These are phyloP conservation scores for Cladosporium austrohemisphaericum DNA, from an alignment of 2,329 filamentous ascomycete genomes.

Conservation along the genomic window DNA sequence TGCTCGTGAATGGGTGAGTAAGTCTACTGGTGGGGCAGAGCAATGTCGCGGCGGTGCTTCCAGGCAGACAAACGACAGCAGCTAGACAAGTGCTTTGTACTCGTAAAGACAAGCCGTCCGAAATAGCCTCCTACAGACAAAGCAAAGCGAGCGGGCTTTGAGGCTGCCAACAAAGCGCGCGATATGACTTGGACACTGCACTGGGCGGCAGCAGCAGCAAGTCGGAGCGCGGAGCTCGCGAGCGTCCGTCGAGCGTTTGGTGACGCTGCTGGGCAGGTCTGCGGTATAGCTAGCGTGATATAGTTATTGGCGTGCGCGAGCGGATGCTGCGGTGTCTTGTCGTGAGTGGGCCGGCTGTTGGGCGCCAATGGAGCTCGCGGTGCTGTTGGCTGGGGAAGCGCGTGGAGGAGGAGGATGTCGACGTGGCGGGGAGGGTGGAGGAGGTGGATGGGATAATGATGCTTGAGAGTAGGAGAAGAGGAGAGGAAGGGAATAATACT, in stretches of 20 bases:
- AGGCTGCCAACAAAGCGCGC: constrained; percentile 1
- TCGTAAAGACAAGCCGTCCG: constrained; percentile 1
- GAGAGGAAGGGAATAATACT: not conserved
- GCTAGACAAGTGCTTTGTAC: constrained; percentile 15
- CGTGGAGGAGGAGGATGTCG: constrained; percentile 4
- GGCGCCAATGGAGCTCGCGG: not conserved
- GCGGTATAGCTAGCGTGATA: constrained; percentile 8
- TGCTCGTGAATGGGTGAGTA: not conserved
- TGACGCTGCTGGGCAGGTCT: constrained; percentile 1
- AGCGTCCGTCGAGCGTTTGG: not conserved
- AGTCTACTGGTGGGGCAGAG: constrained; percentile 6
- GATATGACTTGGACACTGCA: too few relatives aligned
- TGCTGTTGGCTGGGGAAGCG: constrained; percentile 12
- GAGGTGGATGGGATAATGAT: not conserved
- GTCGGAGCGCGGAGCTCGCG: not conserved
- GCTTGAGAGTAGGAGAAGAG: not conserved
- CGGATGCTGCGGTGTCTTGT: constrained; percentile 9
- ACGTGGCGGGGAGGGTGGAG: not conserved
- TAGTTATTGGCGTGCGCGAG: constrained; percentile 8
- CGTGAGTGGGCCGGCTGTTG: constrained; percentile 10
- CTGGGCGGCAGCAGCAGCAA: constrained; percentile 5
- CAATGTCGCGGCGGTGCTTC: too few relatives aligned
- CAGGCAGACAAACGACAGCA: too few relatives aligned
- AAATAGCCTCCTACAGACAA: constrained; percentile 8
- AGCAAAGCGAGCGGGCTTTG: not conserved